Conservation (phyloP, 768 basidiomycete genomes). For the Candolleomyces eurysporus region DNA sequence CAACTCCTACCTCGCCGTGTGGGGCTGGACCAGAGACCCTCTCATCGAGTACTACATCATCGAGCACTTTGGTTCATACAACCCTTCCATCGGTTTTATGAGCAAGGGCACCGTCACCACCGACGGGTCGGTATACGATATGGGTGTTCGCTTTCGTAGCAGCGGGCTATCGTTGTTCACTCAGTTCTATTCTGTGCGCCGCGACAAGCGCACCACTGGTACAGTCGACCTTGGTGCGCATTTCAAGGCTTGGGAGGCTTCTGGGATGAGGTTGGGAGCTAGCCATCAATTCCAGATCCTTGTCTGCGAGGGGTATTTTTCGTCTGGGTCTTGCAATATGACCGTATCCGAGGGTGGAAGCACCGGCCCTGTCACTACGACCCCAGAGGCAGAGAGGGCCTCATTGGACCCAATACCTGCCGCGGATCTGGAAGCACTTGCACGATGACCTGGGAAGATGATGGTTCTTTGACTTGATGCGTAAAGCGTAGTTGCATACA, state of each 20-base stretch:
- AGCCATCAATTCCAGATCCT: slow-evolving; percentile 46
- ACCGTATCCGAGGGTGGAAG: background rate
- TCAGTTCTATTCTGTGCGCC: slow-evolving; percentile 43
- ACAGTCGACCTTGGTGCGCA: slow-evolving; percentile 32
- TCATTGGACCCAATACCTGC: no score
- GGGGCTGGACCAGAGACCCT: slow-evolving; percentile 42
- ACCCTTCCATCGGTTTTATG: slow-evolving; percentile 23
- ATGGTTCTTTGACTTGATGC: no score
- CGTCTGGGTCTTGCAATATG: slow-evolving; percentile 29
- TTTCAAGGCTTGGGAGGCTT: slow-evolving; percentile 37
- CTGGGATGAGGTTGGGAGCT: slow-evolving; percentile 34
- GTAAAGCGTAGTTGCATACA: no score
- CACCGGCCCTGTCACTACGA: no score
- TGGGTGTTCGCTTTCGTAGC: slow-evolving; percentile 29
- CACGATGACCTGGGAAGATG: no score
- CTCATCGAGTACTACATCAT: slow-evolving; percentile 44
- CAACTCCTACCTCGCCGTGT: slow-evolving; percentile 38
- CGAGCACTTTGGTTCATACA: slow-evolving; percentile 33
- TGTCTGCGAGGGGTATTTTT: slow-evolving; percentile 44
- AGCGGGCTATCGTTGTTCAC: slow-evolving; percentile 41
- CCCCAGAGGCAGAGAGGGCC: no score
- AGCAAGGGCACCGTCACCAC: slow-evolving; percentile 35
- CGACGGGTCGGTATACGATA: slow-evolving; percentile 37
- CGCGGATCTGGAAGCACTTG: no score
- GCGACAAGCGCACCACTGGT: slow-evolving; percentile 25